phyloP scores from a whole-genome alignment of 805 yeast species.

The Candida sphagnicola region DNA sequence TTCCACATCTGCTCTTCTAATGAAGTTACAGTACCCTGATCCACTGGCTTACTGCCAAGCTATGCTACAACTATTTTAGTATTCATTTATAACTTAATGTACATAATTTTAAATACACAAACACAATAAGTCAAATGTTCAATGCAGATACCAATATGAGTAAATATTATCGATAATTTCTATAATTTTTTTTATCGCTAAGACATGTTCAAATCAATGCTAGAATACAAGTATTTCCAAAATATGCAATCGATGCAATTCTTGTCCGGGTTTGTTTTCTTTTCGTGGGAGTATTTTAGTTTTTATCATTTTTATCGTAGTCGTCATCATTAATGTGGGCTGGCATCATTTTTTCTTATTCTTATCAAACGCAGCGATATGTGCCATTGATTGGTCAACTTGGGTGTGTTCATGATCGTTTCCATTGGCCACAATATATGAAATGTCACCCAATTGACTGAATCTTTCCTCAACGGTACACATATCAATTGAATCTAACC shows the following conservation, averaged over 20 bases:
- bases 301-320: neutral
- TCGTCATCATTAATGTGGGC: neutral
- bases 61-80: too few species aligned
- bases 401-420: slow-evolving; percentile 76
- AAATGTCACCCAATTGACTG: slow-evolving; percentile 25
- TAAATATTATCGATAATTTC: neutral
- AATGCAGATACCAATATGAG: too few species aligned
- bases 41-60: neutral
- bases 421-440: slow-evolving; percentile 38
- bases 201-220: too few species aligned
- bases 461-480: slow-evolving; percentile 56
- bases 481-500: slow-evolving; percentile 63
- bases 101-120: neutral
- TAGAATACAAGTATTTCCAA: too few species aligned
- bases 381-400: slow-evolving; percentile 93
- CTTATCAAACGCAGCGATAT: slow-evolving; percentile 88
- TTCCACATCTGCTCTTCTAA: too few species aligned
- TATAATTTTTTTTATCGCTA: neutral
- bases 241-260: too few species aligned
- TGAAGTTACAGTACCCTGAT: neutral
- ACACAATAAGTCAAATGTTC: neutral
- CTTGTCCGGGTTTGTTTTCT: too few species aligned
- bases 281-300: too few species aligned
- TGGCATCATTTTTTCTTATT: slow-evolving; percentile 53
- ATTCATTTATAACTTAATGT: neutral